These are phyloP conservation scores for Hypholoma sublateritium DNA, from an alignment of 768 basidiomycete species.

Conservation along the genomic window DNA sequence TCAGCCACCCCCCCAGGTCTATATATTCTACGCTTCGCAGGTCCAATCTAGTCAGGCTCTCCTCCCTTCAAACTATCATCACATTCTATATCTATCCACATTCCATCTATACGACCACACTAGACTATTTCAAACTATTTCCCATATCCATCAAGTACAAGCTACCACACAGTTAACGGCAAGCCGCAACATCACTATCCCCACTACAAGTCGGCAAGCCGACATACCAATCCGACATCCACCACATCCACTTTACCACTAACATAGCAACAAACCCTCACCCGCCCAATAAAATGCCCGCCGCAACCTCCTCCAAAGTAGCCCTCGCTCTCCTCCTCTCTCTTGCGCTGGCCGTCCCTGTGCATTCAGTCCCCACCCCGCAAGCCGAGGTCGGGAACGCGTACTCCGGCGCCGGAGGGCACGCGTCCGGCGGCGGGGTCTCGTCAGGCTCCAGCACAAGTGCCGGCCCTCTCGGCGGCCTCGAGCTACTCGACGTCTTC, in stretches of 20 bases:
- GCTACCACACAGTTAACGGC: neutral
- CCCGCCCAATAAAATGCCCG: neutral
- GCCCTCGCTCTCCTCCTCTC: neutral
- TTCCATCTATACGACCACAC: neutral
- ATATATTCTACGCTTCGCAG: neutral
- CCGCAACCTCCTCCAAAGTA: neutral
- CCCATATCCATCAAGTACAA: neutral
- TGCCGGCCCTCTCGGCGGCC: conserved; percentile 8
- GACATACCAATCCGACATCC: too few relatives aligned
- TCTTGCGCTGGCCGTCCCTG: neutral
- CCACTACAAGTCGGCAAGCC: too few relatives aligned
- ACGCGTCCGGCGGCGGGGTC: conserved; percentile 33
- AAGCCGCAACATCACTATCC: too few relatives aligned
- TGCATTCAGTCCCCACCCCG: neutral
- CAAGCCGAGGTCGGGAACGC: conserved; percentile 22
- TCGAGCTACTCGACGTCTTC: conserved; percentile 20
- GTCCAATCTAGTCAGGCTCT: neutral
- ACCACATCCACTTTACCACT: neutral
- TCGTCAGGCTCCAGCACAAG: neutral
- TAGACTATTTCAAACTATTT: neutral
- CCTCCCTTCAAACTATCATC: neutral
- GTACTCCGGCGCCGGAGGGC: conserved; percentile 33
- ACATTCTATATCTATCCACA: neutral
- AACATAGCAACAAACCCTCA: neutral
- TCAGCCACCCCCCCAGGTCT: neutral